Conservation (phyloP, 257 asterid species). For the Cinchona pubescens region DNA sequence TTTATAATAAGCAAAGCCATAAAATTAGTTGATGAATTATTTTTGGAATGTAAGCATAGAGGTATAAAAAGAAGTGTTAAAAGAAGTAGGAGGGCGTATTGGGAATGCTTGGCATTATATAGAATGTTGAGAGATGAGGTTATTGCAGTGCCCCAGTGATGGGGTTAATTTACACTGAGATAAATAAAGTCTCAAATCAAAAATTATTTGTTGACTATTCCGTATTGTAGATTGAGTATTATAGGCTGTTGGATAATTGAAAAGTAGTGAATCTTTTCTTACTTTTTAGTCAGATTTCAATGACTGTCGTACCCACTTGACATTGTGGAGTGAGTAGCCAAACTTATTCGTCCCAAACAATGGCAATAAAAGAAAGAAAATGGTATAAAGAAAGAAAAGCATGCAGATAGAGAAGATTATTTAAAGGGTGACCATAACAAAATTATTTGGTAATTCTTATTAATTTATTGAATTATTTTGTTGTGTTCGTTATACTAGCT, state of each 20-base stretch:
- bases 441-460: not conserved
- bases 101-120: constrained; percentile 81
- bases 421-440: not conserved
- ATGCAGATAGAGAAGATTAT: too few species aligned
- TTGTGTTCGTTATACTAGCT: not conserved
- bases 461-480: not conserved
- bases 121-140: constrained; percentile 77
- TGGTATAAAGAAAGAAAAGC: not conserved
- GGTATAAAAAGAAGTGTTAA: constrained; percentile 31
- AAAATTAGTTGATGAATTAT: constrained; percentile 64
- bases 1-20: constrained; percentile 52
- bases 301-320: too few species aligned
- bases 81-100: constrained; percentile 62
- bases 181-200: too few species aligned
- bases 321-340: too few species aligned
- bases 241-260: too few species aligned
- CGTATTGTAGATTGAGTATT: too few species aligned
- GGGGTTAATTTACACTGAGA: constrained; percentile 40
- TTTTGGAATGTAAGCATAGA: constrained; percentile 70
- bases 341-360: too few species aligned
- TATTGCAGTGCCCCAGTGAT: constrained; percentile 87
- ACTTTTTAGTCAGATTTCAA: too few species aligned
- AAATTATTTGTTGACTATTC: too few species aligned
- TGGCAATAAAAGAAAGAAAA: not conserved
- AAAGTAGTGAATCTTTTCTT: too few species aligned